Evolutionary conservation across 2,329 filamentous ascomycete genomes (phyloP).

Genomic region (Nannizziopsis barbatae): DNA sequence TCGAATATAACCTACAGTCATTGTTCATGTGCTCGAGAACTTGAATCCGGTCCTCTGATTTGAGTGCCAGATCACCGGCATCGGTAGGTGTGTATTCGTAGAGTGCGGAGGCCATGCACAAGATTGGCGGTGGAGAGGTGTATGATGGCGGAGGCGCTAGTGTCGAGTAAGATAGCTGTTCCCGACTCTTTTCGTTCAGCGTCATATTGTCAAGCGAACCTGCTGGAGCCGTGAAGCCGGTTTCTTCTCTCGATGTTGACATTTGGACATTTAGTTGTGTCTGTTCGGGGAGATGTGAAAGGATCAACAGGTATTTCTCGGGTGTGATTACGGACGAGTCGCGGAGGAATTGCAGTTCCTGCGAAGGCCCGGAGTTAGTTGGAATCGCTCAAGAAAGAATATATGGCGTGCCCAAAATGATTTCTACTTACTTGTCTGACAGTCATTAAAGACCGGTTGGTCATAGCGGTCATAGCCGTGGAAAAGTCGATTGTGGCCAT

Average conservation of each 20-base stretch:
- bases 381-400: background rate
- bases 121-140: constrained; percentile 40
- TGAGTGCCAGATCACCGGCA: constrained; percentile 67
- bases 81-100: constrained; percentile 76
- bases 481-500: constrained; percentile 22
- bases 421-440: constrained; percentile 62
- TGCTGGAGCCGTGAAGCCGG: constrained; percentile 11
- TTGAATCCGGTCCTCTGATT: constrained; percentile 66
- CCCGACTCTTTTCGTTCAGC: constrained; percentile 19
- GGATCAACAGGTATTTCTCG: constrained; percentile 62
- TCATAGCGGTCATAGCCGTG: constrained; percentile 57
- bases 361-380: constrained; percentile 2
- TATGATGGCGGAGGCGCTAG: constrained; percentile 43
- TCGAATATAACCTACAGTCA: constrained; percentile 50
- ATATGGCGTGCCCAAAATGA: constrained; percentile 11
- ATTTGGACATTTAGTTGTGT: constrained; percentile 27
- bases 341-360: constrained; percentile 86
- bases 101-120: constrained; percentile 66
- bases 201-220: constrained; percentile 16
- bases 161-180: constrained; percentile 35
- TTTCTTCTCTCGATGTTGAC: constrained; percentile 17
- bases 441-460: constrained; percentile 73
- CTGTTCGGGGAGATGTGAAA: constrained; percentile 56
- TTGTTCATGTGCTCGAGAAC: constrained; percentile 90
- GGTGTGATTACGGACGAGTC: constrained; percentile 71